Evolutionary conservation across 805 yeast species (phyloP), one percentile per base, ranked within the genome.

Genomic region (Debaryomyces hansenii): DNA sequence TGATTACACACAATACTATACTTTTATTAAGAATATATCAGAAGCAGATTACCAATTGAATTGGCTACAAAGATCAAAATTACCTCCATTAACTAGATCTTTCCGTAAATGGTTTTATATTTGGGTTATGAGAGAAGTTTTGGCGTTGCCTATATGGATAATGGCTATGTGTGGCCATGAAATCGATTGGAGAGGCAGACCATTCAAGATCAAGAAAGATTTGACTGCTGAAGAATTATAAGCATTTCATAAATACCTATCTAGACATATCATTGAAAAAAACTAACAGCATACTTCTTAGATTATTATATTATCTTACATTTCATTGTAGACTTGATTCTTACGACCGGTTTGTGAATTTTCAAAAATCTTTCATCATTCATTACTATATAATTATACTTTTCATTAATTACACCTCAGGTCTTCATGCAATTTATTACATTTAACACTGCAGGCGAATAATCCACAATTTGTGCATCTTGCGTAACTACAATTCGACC

Each of bases 111-210:
- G 77, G 74, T 36, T 55, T 11, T 51, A 44, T 40, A 56, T 62
- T 47, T 90, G 97, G 97, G 31, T 77, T 0, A 60, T 80, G 31
- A 72, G 97, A 43, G 97, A 90, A 60, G 2, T 75, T 0, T 64
- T 88, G 44, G 96, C 96, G 1, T 67, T 90, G 16, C 96, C 96
- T 0, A 80, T 90, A 18, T 90, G 97, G 97, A 48, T 85, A 2
- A 70, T 69, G 24, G 96, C 96, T 1, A 84, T 90, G 85, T 52
- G 73, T 27, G 96, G 96, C 0, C 83, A 84, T 10, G 76, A 79
- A 40, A 83, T 84, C 34, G 88, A 89, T 63, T 84, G 90, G 90
- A 72, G 97, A 49, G 87, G 89, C 32, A 75, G 80, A 52, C 88
- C 90, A 1, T 90, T 89, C 62, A 71, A 69, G 50, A 89, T 90